Base-by-base conservation (phyloP, 2,329 filamentous ascomycete species). In the Sporothrix mexicana region DNA sequence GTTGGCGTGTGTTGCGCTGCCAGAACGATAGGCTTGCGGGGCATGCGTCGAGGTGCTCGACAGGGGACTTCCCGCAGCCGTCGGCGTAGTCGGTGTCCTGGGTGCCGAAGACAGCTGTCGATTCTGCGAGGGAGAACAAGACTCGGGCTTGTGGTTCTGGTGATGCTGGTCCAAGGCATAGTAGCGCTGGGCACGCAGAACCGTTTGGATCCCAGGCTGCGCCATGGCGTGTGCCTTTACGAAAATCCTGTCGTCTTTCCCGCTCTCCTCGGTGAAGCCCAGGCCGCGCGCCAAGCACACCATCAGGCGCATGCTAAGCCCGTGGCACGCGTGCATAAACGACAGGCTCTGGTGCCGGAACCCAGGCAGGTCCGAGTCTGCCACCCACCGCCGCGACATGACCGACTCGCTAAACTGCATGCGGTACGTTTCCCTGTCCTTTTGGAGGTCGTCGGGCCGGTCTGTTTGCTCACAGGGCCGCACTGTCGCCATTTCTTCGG, bases 371-470 rank as follows among this genome's bases (percentile, higher is more conserved):
- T 80, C 75, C 0, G 78, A 75, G 8, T 88, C 84, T 36, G 79
- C 75, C 9, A 88, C 81, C 88, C 88, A 90, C 73, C 81, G 79
- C 57, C 81, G 83, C 9, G 83, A 78, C 85, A 89, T 87, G 74
- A 84, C 84, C 55, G 80, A 80, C 10, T 69, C 66, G 59, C 88
- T 86, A 74, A 88, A 89, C 76, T 90, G 88, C 78, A 90, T 81
- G 77, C 90, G 88, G 76, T 90, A 88, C 15, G 85, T 87, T 78
- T 90, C 88, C 76, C 90, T 90, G 4, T 69, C 41, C n/a, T 51
- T 51, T 30, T 49, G 64, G 64, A 36, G 62, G 43, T 49, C 20
- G 2, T 47, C 23, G 7, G 64, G 23, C 20, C 23, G 64, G 23
- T 36, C 43, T 13, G 6, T 23, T 23, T 51, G 15, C 5, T 30